phyloP scores from a whole-genome alignment of 2,329 filamentous ascomycete species.

The Thermomyces lanuginosus region DNA sequence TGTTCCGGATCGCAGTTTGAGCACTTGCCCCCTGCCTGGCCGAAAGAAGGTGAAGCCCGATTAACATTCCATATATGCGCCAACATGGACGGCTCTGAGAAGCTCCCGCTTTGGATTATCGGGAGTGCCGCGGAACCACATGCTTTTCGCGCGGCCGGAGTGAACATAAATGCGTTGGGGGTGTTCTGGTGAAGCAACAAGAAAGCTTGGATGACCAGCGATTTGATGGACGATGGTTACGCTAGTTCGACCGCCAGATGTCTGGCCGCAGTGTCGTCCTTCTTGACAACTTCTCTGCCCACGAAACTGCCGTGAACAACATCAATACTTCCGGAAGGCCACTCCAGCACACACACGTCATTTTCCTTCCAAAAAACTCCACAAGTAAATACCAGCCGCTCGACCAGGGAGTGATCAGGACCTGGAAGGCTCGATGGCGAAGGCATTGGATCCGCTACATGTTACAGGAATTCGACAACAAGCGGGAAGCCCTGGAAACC shows the following conservation, averaged over 20 bases:
- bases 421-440: slow-evolving; percentile 5
- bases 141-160: slow-evolving; percentile 7
- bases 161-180: slow-evolving; percentile 12
- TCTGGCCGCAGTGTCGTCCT: slow-evolving; percentile 8
- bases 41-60: slow-evolving; percentile 7
- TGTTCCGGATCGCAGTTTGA: slow-evolving; percentile 6
- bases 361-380: slow-evolving; percentile 6
- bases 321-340: slow-evolving; percentile 4
- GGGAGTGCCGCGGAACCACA: slow-evolving; percentile 10
- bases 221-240: slow-evolving; percentile 10
- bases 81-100: slow-evolving; percentile 12
- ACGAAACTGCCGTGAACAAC: slow-evolving; percentile 5
- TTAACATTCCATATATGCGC: slow-evolving; percentile 10
- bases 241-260: slow-evolving; percentile 7
- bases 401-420: slow-evolving; percentile 6
- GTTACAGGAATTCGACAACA: slow-evolving; percentile 2
- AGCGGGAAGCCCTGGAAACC: too few relatives aligned
- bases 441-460: slow-evolving; percentile 5
- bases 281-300: slow-evolving; percentile 8
- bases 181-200: slow-evolving; percentile 12
- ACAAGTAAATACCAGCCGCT: slow-evolving; percentile 7
- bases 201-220: slow-evolving; percentile 10
- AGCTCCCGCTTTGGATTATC: slow-evolving; percentile 11
- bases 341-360: slow-evolving; percentile 7
- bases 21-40: slow-evolving; percentile 2